Percentiles rank a stretch among this genome's conserved stretches.
phyloP scores from a whole-genome alignment of 768 basidiomycete genomes.

The Tulasnella sp. region DNA sequence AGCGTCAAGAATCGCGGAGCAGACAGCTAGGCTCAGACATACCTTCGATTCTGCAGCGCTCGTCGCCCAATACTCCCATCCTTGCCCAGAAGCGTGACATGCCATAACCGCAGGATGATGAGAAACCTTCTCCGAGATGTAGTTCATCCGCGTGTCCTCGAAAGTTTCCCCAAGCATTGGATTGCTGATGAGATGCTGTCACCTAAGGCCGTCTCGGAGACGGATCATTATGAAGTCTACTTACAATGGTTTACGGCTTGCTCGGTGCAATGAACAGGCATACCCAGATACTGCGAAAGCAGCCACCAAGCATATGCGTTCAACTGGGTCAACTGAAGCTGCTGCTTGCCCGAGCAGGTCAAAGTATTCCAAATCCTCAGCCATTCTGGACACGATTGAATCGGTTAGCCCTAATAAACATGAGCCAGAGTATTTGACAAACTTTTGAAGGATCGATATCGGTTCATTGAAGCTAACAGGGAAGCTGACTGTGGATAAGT shows the following conservation, averaged over 20 bases:
- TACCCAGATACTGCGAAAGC: constrained; percentile 87
- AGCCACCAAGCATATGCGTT: constrained; percentile 74
- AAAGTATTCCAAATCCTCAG: constrained; percentile 83
- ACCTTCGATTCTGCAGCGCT: constrained; percentile 92
- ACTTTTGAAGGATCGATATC: constrained; percentile 75
- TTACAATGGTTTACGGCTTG: constrained; percentile 87
- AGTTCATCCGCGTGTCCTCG: constrained; percentile 70
- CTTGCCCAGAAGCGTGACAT: constrained; percentile 78
- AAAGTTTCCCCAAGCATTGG: constrained; percentile 90
- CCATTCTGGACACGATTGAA: constrained; percentile 43
- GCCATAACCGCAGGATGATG: constrained; percentile 66
- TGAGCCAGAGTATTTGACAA: neutral
- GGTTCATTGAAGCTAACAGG: constrained; percentile 94
- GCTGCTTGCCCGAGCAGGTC: constrained; percentile 70
- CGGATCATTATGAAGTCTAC: constrained; percentile 42
- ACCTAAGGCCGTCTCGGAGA: neutral
- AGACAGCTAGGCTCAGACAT: constrained; percentile 44
- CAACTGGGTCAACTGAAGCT: constrained; percentile 58
- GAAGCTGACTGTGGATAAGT: constrained; percentile 77
- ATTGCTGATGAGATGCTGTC: constrained; percentile 55
- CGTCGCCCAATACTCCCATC: constrained; percentile 76
- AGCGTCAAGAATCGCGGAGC: constrained; percentile 21
- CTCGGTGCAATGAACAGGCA: constrained; percentile 76
- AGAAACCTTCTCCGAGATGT: constrained; percentile 43
- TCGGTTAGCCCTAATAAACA: neutral